Evolutionary conservation across 306 rosid genomes (phyloP).

Genomic region (Dalbergia cochinchinensis): DNA sequence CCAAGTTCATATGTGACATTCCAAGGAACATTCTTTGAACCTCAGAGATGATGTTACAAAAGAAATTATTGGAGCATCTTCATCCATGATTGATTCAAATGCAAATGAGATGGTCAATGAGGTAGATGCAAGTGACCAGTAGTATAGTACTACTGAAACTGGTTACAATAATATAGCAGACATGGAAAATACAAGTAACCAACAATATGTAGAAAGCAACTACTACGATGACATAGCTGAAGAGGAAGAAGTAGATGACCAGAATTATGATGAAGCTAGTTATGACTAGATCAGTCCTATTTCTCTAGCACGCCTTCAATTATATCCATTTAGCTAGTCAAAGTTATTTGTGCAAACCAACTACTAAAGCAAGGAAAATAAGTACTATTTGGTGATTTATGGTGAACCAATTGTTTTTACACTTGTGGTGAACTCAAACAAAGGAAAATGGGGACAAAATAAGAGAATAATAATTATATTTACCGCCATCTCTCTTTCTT

Average conservation of each 20-base stretch:
- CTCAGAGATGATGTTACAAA: slow-evolving; percentile 41
- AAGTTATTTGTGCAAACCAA: too few species aligned
- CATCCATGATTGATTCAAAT: slow-evolving; percentile 44
- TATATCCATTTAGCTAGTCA: too few species aligned
- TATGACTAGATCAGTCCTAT: slow-evolving; percentile 72
- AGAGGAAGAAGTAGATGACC: slow-evolving; percentile 55
- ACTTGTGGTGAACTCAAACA: too few species aligned
- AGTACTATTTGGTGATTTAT: too few species aligned
- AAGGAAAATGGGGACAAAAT: too few species aligned
- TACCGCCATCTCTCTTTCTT: too few species aligned
- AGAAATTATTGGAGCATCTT: slow-evolving; percentile 39
- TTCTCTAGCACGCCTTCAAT: too few species aligned
- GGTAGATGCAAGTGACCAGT: slow-evolving; percentile 40
- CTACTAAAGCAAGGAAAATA: too few species aligned
- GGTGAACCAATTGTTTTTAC: too few species aligned
- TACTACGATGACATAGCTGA: slow-evolving; percentile 46
- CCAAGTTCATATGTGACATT: slow-evolving; percentile 30
- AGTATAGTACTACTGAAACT: slow-evolving; percentile 37
- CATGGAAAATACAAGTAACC: slow-evolving; percentile 43
- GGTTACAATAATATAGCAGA: slow-evolving; percentile 43
- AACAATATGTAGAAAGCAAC: slow-evolving; percentile 21
- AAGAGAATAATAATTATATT: too few species aligned
- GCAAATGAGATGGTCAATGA: slow-evolving; percentile 52
- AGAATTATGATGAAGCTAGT: slow-evolving; percentile 44
- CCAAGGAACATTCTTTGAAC: slow-evolving; percentile 39